A percentile compares a stretch with the other conserved stretches of the same genome.
Evolutionary conservation across 106 monocot genomes (phyloP).

Genomic region (Dendrobium catenatum): DNA sequence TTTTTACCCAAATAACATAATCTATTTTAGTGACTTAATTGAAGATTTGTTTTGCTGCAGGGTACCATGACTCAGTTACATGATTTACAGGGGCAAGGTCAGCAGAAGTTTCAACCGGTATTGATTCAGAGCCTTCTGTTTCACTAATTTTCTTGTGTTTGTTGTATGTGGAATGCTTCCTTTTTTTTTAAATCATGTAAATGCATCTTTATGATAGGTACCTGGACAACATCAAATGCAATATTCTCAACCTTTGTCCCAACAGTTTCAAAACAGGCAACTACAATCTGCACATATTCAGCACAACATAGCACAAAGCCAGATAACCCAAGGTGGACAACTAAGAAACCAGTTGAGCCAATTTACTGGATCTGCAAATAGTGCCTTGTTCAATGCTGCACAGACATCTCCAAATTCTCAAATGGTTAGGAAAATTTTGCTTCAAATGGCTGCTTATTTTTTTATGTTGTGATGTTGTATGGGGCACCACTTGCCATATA

Average conservation of each 20-base stretch:
- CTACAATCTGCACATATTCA: conserved; percentile 72
- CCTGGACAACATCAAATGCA: conserved; percentile 77
- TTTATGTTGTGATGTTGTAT: no score
- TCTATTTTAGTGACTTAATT: background rate
- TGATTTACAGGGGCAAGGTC: conserved; percentile 72
- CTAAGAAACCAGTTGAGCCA: conserved; percentile 76
- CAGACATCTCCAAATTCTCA: conserved; percentile 87
- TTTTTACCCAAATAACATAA: background rate
- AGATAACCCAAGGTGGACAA: conserved; percentile 65
- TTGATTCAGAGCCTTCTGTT: background rate
- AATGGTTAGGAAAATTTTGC: conserved; percentile 39
- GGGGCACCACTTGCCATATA: no score
- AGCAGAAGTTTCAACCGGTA: conserved; percentile 76
- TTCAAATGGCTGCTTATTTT: background rate
- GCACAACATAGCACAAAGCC: conserved; percentile 61
- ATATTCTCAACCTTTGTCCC: conserved; percentile 66
- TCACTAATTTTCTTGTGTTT: background rate
- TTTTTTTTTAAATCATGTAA: background rate
- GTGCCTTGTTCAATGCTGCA: conserved; percentile 73
- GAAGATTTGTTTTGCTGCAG: conserved; percentile 26
- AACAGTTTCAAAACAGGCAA: conserved; percentile 79
- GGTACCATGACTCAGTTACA: conserved; percentile 65
- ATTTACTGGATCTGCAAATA: conserved; percentile 57
- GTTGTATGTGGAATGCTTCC: background rate
- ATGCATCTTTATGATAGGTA: conserved; percentile 23